These are phyloP conservation scores for Zoysia pacifica DNA, from an alignment of 176 grass and related monocot species.

Conservation along the genomic window DNA sequence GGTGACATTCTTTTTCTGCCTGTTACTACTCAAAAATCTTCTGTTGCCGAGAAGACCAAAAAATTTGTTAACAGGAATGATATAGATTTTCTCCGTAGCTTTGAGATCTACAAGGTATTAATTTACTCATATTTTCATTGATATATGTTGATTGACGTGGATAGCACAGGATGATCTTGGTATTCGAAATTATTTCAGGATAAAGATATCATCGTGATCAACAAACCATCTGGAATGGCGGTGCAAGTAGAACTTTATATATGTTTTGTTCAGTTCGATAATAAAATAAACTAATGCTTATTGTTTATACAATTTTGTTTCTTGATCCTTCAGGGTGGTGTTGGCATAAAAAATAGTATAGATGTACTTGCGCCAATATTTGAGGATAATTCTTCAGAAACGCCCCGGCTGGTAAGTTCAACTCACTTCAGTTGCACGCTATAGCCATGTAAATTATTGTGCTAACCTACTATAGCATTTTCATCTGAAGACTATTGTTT, in stretches of 20 bases:
- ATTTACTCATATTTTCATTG: constrained; percentile 22
- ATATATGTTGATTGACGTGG: constrained; percentile 24
- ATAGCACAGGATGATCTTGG: constrained; percentile 23
- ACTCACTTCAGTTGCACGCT: constrained; percentile 19
- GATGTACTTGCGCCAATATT: constrained; percentile 69
- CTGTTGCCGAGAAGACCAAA: constrained; percentile 49
- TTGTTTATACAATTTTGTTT: constrained; percentile 24
- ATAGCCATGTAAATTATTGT: constrained; percentile 24
- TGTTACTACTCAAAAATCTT: constrained; percentile 56
- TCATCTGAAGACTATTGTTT: not conserved
- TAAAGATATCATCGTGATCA: constrained; percentile 72
- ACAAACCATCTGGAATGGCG: constrained; percentile 85
- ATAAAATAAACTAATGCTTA: constrained; percentile 10
- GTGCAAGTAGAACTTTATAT: constrained; percentile 65
- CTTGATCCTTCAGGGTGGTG: constrained; percentile 64
- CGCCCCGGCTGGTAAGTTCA: constrained; percentile 77
- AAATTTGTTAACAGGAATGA: constrained; percentile 55
- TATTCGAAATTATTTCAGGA: constrained; percentile 61
- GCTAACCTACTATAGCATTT: constrained; percentile 10
- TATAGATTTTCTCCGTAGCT: constrained; percentile 67
- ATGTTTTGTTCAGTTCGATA: constrained; percentile 22
- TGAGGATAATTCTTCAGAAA: constrained; percentile 57
- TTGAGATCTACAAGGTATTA: constrained; percentile 83
- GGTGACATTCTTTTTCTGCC: constrained; percentile 87
- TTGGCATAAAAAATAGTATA: constrained; percentile 83